phyloP scores from a whole-genome alignment of 768 basidiomycete species.

The Mycena indigotica region DNA sequence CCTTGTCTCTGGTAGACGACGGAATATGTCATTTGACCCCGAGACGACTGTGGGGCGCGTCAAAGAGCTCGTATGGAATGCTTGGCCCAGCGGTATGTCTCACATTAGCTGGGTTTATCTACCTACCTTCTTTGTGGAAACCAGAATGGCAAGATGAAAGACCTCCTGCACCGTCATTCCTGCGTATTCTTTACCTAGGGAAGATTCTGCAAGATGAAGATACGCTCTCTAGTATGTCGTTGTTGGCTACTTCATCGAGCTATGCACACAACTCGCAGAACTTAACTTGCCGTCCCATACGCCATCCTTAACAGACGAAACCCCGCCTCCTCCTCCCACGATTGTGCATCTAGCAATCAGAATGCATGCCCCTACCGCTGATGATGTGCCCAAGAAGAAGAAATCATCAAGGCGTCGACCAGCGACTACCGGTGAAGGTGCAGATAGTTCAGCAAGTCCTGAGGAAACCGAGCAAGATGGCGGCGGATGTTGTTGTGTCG shows the following conservation, averaged over 20 bases:
- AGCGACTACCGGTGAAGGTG: neutral
- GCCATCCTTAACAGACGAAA: constrained; percentile 31
- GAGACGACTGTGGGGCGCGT: constrained; percentile 74
- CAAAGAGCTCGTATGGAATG: constrained; percentile 83
- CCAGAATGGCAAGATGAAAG: constrained; percentile 79
- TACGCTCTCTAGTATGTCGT: constrained; percentile 59
- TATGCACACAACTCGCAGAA: constrained; percentile 22
- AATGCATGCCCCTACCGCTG: constrained; percentile 52
- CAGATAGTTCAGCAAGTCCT: neutral
- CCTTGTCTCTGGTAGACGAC: constrained; percentile 65
- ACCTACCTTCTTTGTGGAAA: too few species aligned
- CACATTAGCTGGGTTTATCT: too few species aligned
- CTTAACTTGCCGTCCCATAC: constrained; percentile 37
- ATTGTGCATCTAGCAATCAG: constrained; percentile 79
- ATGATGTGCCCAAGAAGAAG: constrained; percentile 61
- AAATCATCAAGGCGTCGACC: constrained; percentile 24
- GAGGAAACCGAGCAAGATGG: constrained; percentile 5
- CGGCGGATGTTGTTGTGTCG: constrained; percentile 18
- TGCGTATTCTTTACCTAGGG: constrained; percentile 75
- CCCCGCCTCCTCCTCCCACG: constrained; percentile 41
- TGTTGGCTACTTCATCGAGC: constrained; percentile 22
- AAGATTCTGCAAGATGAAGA: constrained; percentile 86
- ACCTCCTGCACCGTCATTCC: constrained; percentile 75
- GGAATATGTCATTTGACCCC: constrained; percentile 76
- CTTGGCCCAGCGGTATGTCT: constrained; percentile 71